These are phyloP conservation scores for Acer saccharum DNA, from an alignment of 345 rosid genomes.

Conservation along the genomic window DNA sequence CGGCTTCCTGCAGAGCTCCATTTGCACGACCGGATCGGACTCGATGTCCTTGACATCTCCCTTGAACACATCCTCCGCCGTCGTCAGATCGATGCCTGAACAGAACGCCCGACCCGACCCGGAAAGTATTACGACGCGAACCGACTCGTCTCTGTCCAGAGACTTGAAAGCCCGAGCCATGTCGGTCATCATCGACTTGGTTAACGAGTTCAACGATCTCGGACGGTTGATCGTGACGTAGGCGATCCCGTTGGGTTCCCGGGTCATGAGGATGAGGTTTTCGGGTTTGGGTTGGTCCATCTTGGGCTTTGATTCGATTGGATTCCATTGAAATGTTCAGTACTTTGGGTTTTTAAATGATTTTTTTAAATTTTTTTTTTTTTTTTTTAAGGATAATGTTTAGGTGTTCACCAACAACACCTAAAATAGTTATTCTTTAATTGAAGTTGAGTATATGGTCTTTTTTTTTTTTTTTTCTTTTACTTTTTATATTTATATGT, in stretches of 20 bases:
- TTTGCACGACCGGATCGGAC: conserved; percentile 68
- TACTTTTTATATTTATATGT: no score
- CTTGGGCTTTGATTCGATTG: neutral
- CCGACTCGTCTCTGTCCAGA: conserved; percentile 55
- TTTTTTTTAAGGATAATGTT: no score
- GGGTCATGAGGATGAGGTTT: conserved; percentile 56
- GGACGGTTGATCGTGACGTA: conserved; percentile 87
- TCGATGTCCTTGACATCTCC: conserved; percentile 91
- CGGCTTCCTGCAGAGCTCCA: conserved; percentile 79
- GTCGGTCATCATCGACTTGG: conserved; percentile 69
- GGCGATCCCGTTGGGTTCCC: conserved; percentile 65
- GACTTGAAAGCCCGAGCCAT: conserved; percentile 66
- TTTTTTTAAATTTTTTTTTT: no score
- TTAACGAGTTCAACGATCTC: conserved; percentile 80
- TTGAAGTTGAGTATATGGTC: no score
- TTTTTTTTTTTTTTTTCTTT: no score
- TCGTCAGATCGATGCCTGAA: conserved; percentile 85
- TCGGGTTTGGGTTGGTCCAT: conserved; percentile 41
- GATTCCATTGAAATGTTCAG: neutral
- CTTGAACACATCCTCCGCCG: conserved; percentile 85
- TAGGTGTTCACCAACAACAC: no score
- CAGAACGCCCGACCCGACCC: conserved; percentile 90
- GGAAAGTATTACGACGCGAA: conserved; percentile 61
- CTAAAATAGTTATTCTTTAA: no score
- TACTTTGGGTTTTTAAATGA: no score